Evolutionary conservation across 352 stramenopile genomes (phyloP).

Genomic region (Pythium aphanidermatum): DNA sequence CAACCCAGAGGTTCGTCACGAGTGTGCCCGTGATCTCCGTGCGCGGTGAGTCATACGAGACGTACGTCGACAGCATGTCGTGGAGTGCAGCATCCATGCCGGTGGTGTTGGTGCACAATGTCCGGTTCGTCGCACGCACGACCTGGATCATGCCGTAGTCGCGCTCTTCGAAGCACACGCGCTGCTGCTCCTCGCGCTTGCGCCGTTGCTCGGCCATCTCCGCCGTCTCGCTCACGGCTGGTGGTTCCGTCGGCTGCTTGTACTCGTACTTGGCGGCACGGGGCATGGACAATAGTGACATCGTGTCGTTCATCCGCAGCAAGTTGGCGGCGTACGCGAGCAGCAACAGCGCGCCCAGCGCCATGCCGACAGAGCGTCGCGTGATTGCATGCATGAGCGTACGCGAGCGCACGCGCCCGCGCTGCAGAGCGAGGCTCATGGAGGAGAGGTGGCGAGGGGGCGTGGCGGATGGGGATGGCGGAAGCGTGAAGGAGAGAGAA

Average conservation of each 20-base stretch:
- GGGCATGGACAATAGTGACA: too few relatives aligned
- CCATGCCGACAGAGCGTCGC: too few relatives aligned
- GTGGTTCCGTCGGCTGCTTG: background rate
- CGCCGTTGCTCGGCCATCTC: background rate
- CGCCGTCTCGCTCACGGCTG: background rate
- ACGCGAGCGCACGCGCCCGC: too few relatives aligned
- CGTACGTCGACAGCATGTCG: background rate
- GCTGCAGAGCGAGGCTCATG: too few relatives aligned
- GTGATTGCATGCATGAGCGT: too few relatives aligned
- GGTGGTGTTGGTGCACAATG: background rate
- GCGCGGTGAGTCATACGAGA: background rate
- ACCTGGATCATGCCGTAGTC: slow-evolving; percentile 5
- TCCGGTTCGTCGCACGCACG: background rate
- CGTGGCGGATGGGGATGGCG: too few relatives aligned
- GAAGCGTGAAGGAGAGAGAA: too few relatives aligned
- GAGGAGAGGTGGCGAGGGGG: too few relatives aligned
- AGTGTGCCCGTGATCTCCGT: slow-evolving; percentile 23
- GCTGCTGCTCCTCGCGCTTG: slow-evolving; percentile 1
- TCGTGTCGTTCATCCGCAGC: too few relatives aligned
- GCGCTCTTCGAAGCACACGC: background rate
- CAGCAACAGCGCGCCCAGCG: too few relatives aligned
- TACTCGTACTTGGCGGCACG: too few relatives aligned
- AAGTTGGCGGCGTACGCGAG: too few relatives aligned
- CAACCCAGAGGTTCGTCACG: slow-evolving; percentile 44
- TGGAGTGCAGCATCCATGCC: slow-evolving; percentile 10